Percentiles rank a stretch among this genome's conserved stretches.
These are phyloP conservation scores for Geotrichum macrosporum DNA, from an alignment of 1,139 yeast genomes.

Conservation along the genomic window DNA sequence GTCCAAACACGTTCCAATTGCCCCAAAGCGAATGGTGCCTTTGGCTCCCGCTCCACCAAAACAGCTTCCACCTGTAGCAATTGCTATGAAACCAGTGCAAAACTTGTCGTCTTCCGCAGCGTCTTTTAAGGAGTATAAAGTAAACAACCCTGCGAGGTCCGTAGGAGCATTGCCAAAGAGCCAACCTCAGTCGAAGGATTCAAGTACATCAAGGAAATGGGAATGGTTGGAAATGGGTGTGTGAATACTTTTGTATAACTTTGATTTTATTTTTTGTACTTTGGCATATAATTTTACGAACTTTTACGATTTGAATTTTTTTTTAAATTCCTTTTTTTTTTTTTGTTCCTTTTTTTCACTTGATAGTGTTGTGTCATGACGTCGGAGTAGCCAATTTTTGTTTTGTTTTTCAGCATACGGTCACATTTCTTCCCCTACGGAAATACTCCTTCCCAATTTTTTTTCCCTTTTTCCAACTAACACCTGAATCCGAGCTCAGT, in stretches of 20 bases:
- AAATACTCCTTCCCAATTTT: no score
- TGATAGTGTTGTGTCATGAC: neutral
- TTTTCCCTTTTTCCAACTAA: no score
- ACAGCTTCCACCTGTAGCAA: constrained; percentile 16
- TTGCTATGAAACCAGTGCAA: constrained; percentile 8
- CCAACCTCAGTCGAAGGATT: neutral
- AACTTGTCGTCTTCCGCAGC: constrained; percentile 3
- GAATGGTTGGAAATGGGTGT: constrained; percentile 12
- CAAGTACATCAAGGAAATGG: neutral
- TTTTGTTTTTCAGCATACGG: neutral
- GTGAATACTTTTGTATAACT: neutral
- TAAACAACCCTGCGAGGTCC: neutral
- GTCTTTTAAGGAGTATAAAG: neutral
- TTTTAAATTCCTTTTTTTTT: neutral
- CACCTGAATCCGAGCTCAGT: no score
- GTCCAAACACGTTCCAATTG: constrained; percentile 29
- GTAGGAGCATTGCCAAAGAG: neutral
- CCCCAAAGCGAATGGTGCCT: constrained; percentile 31
- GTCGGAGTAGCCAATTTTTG: neutral
- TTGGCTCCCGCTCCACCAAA: constrained; percentile 25
- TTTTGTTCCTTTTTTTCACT: neutral
- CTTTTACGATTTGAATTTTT: neutral
- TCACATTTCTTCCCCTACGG: no score
- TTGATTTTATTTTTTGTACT: neutral
- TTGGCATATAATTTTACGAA: neutral